Conservation (phyloP, 2,329 filamentous ascomycete species). For the Penicillium polonicum region DNA sequence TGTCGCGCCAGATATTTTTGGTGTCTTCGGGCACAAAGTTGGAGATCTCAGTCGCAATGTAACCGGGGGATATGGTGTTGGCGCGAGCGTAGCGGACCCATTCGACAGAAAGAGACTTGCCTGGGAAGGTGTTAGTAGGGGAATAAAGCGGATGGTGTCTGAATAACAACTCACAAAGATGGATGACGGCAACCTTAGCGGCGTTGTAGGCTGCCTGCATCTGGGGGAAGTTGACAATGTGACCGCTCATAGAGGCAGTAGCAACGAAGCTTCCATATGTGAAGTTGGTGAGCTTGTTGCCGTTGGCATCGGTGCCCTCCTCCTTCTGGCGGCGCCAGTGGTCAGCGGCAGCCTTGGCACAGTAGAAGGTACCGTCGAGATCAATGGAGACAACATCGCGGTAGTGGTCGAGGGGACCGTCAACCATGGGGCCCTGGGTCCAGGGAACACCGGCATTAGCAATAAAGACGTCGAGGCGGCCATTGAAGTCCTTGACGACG, state of each 20-base stretch:
- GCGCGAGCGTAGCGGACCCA: conserved; percentile 73
- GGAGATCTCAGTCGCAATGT: conserved; percentile 72
- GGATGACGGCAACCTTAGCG: conserved; percentile 63
- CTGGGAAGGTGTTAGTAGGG: conserved; percentile 36
- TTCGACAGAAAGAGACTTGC: conserved; percentile 70
- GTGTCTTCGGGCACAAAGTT: conserved; percentile 64
- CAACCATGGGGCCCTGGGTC: conserved; percentile 66
- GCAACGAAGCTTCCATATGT: conserved; percentile 70
- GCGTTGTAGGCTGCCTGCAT: conserved; percentile 72
- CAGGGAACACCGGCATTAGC: conserved; percentile 76
- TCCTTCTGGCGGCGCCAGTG: conserved; percentile 70
- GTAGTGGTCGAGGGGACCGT: conserved; percentile 64
- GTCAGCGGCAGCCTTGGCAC: conserved; percentile 65
- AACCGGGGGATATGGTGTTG: conserved; percentile 72
- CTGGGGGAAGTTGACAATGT: conserved; percentile 76
- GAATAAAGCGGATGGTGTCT: conserved; percentile 44
- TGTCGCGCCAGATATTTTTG: conserved; percentile 72
- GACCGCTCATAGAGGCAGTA: conserved; percentile 75
- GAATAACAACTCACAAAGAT: conserved; percentile 48
- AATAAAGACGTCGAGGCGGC: conserved; percentile 73
- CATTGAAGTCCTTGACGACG: conserved; percentile 64
- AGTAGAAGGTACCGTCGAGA: conserved; percentile 76
- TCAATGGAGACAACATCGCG: conserved; percentile 68
- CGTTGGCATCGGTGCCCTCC: conserved; percentile 63
- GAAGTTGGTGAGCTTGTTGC: conserved; percentile 61